Evolutionary conservation across 192 early-diverging fungal species (phyloP).

Genomic region (Umbelopsis vinacea): DNA sequence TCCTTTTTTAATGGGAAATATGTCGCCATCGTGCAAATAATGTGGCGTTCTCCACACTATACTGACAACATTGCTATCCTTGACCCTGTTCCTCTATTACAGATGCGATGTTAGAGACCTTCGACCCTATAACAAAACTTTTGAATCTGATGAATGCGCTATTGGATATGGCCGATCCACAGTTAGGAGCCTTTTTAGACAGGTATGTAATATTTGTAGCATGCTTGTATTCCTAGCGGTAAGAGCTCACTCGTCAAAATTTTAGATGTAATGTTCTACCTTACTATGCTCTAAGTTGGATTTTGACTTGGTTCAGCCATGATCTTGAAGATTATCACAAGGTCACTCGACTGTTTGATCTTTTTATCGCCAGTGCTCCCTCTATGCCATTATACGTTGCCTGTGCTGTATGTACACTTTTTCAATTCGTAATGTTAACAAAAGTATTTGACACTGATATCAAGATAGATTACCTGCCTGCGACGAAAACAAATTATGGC

Average conservation of each 20-base stretch:
- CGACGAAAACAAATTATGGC: constrained; percentile 48
- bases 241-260: background rate
- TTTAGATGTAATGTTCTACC: constrained; percentile 52
- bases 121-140: constrained; percentile 55
- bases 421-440: background rate
- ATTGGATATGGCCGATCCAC: constrained; percentile 52
- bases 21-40: background rate
- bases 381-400: constrained; percentile 68
- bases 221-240: background rate
- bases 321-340: constrained; percentile 55
- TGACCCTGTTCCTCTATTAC: constrained; percentile 29
- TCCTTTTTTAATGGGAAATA: constrained; percentile 27
- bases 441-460: background rate
- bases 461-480: constrained; percentile 46
- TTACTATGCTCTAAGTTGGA: constrained; percentile 73
- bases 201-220: constrained; percentile 27
- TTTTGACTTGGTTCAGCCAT: constrained; percentile 79
- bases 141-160: constrained; percentile 50
- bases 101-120: constrained; percentile 59
- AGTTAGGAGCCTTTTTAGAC: constrained; percentile 48
- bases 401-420: constrained; percentile 46
- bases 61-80: constrained; percentile 23
- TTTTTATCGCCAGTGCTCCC: constrained; percentile 62
- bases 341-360: constrained; percentile 65
- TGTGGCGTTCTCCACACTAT: background rate